These are phyloP conservation scores for Centaurea solstitialis DNA, from an alignment of 129 eudicot species.

Conservation along the genomic window DNA sequence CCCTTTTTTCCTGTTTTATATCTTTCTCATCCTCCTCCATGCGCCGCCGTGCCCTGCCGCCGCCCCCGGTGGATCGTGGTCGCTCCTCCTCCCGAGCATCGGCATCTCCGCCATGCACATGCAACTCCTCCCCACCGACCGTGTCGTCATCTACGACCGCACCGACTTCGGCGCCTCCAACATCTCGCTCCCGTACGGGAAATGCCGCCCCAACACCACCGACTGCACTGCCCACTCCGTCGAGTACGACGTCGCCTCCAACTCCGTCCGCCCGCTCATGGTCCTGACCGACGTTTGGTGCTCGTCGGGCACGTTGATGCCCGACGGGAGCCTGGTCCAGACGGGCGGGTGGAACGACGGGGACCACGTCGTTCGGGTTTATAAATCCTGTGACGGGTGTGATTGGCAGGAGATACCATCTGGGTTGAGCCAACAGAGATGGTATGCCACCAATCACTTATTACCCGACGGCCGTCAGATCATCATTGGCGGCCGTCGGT, in stretches of 20 bases:
- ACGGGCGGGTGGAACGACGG: conserved; percentile 84
- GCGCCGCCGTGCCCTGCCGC: conserved; percentile 9
- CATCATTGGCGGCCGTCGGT: conserved; percentile 71
- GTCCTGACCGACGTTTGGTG: conserved; percentile 77
- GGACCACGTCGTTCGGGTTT: conserved; percentile 48
- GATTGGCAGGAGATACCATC: conserved; percentile 63
- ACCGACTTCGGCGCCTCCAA: conserved; percentile 87
- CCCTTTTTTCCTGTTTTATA: neutral
- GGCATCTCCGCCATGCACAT: conserved; percentile 96
- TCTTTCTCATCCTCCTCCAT: conserved; percentile 19
- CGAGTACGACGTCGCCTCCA: conserved; percentile 58
- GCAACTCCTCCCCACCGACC: conserved; percentile 81
- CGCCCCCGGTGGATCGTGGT: conserved; percentile 55
- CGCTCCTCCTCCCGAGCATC: conserved; percentile 49
- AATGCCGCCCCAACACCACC: conserved; percentile 52
- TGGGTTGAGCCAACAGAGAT: conserved; percentile 47
- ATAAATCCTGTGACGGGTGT: conserved; percentile 47
- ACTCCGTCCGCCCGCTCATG: conserved; percentile 69
- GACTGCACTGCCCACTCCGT: conserved; percentile 90
- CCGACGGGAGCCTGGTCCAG: conserved; percentile 66
- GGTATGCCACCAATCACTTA: conserved; percentile 83
- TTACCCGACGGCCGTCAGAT: conserved; percentile 75
- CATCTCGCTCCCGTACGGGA: conserved; percentile 53
- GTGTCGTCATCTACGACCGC: conserved; percentile 72
- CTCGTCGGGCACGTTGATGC: conserved; percentile 69